phyloP scores from a whole-genome alignment of 805 yeast species.

The Komagataella ulmi region DNA sequence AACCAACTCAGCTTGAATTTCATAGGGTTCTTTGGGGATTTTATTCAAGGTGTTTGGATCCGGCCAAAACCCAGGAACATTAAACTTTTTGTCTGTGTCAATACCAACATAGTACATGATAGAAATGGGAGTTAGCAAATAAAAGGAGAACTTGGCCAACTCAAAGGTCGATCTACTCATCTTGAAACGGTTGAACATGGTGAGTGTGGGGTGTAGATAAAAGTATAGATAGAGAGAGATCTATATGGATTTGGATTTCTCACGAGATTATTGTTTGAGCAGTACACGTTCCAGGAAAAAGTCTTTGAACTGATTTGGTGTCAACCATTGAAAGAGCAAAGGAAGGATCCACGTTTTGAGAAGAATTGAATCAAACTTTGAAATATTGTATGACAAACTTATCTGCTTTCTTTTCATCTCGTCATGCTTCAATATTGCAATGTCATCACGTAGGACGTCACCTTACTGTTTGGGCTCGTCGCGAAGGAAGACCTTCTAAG shows the following conservation, averaged over 20 bases:
- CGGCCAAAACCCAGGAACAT: constrained; percentile 94
- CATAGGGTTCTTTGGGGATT: constrained; percentile 87
- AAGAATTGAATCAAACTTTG: no score
- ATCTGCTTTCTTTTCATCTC: neutral
- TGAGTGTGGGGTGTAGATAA: neutral
- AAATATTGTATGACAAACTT: no score
- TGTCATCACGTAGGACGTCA: neutral
- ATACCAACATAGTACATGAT: constrained; percentile 90
- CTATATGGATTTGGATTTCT: neutral
- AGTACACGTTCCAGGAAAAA: neutral
- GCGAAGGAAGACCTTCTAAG: neutral
- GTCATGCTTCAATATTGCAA: neutral
- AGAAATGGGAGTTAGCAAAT: constrained; percentile 74
- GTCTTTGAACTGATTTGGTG: no score
- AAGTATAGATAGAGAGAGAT: neutral
- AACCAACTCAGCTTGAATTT: constrained; percentile 83
- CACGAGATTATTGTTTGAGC: neutral
- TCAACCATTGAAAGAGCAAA: neutral
- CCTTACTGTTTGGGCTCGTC: neutral
- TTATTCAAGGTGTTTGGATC: constrained; percentile 86
- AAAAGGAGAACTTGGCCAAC: constrained; percentile 60
- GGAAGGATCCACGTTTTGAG: neutral
- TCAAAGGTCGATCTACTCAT: constrained; percentile 39
- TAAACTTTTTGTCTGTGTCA: constrained; percentile 78
- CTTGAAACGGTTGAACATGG: constrained; percentile 10